phyloP scores from a whole-genome alignment of 148 eudicot genomes.

The Diospyros lotus region DNA sequence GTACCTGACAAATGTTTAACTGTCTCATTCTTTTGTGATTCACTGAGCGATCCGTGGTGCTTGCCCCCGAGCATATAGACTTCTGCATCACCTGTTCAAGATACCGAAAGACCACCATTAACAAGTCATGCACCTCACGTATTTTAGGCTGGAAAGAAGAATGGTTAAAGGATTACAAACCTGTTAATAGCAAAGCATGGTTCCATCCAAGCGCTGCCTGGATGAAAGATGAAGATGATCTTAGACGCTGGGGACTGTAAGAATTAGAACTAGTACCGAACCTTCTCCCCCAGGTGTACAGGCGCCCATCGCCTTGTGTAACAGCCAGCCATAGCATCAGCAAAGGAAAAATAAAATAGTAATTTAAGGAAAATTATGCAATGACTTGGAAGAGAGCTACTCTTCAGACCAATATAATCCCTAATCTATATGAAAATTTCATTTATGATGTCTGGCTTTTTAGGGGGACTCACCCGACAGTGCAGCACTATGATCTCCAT shows the following conservation, averaged over 20 bases:
- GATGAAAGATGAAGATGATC: constrained; percentile 34
- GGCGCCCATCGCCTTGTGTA: constrained; percentile 50
- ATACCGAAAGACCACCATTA: constrained; percentile 3
- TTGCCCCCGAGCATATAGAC: constrained; percentile 75
- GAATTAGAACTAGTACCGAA: constrained; percentile 43
- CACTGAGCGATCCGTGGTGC: constrained; percentile 52
- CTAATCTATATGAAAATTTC: not conserved
- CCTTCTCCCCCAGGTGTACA: constrained; percentile 92
- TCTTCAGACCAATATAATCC: not conserved
- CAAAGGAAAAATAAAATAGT: not conserved
- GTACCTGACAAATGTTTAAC: constrained; percentile 39
- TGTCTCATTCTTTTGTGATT: constrained; percentile 27
- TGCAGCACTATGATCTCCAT: constrained; percentile 96
- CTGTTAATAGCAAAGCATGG: constrained; percentile 69
- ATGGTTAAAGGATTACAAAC: constrained; percentile 25
- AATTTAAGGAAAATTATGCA: not conserved
- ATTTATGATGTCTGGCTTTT: not conserved
- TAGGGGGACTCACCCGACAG: constrained; percentile 48
- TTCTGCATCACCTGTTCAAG: constrained; percentile 52
- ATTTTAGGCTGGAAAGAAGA: not conserved
- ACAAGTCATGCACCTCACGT: constrained; percentile 10
- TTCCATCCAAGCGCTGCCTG: constrained; percentile 91
- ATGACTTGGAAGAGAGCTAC: not conserved
- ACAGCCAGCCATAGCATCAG: constrained; percentile 4
- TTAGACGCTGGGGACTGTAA: constrained; percentile 35